phyloP scores from a whole-genome alignment of 2,329 filamentous ascomycete species.

The Rasamsonia emersonii region DNA sequence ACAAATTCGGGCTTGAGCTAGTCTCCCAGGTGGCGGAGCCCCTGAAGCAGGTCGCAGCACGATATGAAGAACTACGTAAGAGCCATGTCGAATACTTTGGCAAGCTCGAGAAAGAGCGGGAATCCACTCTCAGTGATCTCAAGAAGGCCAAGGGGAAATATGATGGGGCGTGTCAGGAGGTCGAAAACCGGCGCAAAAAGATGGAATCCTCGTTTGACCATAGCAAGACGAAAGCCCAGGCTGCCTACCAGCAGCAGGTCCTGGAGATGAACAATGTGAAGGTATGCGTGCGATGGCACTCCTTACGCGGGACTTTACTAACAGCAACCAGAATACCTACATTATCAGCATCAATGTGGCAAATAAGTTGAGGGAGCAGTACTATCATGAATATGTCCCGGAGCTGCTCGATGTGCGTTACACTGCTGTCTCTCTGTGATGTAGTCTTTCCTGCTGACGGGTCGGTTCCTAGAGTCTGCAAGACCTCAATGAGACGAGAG shows the following conservation, averaged over 20 bases:
- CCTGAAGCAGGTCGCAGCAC: conserved; percentile 61
- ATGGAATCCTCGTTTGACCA: conserved; percentile 83
- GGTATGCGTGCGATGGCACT: conserved; percentile 14
- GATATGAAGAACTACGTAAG: conserved; percentile 89
- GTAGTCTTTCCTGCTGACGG: conserved; percentile 6
- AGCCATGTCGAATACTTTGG: conserved; percentile 79
- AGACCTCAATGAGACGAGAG: conserved; percentile 84
- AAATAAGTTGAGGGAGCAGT: conserved; percentile 94
- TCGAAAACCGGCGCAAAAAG: conserved; percentile 92
- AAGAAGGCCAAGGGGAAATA: conserved; percentile 91
- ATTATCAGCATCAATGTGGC: conserved; percentile 92
- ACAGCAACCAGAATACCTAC: conserved; percentile 67
- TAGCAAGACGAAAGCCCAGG: conserved; percentile 78
- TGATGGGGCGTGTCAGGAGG: conserved; percentile 84
- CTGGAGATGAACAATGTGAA: conserved; percentile 96
- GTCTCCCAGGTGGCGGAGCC: conserved; percentile 77
- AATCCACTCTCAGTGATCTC: conserved; percentile 72
- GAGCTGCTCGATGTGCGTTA: conserved; percentile 73
- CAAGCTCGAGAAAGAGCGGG: conserved; percentile 83
- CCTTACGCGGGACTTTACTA: conserved; percentile 14
- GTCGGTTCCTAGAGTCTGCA: conserved; percentile 56
- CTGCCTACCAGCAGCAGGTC: conserved; percentile 84
- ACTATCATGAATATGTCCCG: conserved; percentile 94
- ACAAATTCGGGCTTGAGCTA: conserved; percentile 71
- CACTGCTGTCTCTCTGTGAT: conserved; percentile 2